Conservation (phyloP, 352 stramenopile genomes). For the Thraustochytrium sp. region DNA sequence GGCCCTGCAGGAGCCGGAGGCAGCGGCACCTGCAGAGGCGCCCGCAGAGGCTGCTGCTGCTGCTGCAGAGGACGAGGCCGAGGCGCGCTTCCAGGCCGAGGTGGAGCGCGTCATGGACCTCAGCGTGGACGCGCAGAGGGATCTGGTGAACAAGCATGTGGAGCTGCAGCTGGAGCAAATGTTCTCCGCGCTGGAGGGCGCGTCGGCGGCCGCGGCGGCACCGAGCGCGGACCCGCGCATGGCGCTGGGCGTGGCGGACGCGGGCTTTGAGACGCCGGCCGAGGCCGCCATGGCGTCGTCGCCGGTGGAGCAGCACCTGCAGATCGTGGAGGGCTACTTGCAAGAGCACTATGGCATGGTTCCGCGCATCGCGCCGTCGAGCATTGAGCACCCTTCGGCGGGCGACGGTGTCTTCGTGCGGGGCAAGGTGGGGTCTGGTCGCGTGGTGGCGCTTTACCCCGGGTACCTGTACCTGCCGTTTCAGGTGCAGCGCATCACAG, state of each 20-base stretch:
- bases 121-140: not conserved
- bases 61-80: not conserved
- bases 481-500: slow-evolving; percentile 33
- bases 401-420: not conserved
- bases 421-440: not conserved
- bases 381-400: not conserved
- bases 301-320: not conserved
- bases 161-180: not conserved
- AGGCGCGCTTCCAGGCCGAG: not conserved
- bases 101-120: not conserved
- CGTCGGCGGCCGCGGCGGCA: not conserved
- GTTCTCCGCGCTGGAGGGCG: not conserved
- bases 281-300: not conserved
- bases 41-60: not conserved
- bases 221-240: not conserved
- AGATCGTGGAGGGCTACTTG: not conserved
- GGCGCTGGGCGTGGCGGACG: not conserved
- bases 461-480: not conserved
- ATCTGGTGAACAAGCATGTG: not conserved
- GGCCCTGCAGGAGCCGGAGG: not conserved
- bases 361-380: not conserved
- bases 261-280: not conserved
- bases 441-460: slow-evolving; percentile 28
- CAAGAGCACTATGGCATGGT: not conserved
- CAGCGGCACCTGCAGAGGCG: not conserved